Base-by-base conservation (phyloP, 2,329 filamentous ascomycete species). In the Ophiostoma pallidulum region DNA sequence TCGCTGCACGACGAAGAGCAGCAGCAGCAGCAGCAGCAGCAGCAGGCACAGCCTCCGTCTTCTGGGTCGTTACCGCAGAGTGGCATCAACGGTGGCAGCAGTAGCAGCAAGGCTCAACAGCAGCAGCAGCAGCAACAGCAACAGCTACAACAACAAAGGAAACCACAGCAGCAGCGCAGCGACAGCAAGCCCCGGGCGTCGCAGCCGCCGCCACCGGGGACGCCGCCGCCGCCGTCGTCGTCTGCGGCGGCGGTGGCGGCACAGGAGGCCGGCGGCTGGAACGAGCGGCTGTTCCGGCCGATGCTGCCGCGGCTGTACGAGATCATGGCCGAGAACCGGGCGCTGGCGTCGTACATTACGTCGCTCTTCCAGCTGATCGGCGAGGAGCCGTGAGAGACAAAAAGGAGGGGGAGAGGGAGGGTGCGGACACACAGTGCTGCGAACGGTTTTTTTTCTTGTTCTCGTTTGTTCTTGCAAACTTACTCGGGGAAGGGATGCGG, bases 251-350 rank as follows among this genome's bases (percentile, higher is more conserved):
- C 48, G 3, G 43, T 43, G 2, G 45, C 41, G 2, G 37, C 45
- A 3, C 48, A 44, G 31, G 48, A 47, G 49, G 66, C 67, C 38
- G 70, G 73, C 41, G 75, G 78, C 2, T 84, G 79, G 78, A 83
- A 85, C 51, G 78, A 84, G 60, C 69, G 67, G 49, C 67, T 86
- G 24, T 88, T 88, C 64, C 74, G 79, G 39, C 78, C 80, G 0
- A 72, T 84, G 45, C 70, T 80, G 59, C 71, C 76, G 10, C 75
- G 80, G 31, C 64, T 87, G 18, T 84, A 78, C 58, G 82, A 83
- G 62, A 74, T 86, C 37, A 74, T 86, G 66, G 76, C 80, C 28
- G 79, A 86, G 61, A 88, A 88, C 55, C 71, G 69, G 61, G 69
- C 73, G 48, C 61, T 84, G 65, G 77, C 61, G 38, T 56, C 58